Base-by-base conservation (phyloP, 163 green algal genomes). In the Coccomyxa subellipsoidea region DNA sequence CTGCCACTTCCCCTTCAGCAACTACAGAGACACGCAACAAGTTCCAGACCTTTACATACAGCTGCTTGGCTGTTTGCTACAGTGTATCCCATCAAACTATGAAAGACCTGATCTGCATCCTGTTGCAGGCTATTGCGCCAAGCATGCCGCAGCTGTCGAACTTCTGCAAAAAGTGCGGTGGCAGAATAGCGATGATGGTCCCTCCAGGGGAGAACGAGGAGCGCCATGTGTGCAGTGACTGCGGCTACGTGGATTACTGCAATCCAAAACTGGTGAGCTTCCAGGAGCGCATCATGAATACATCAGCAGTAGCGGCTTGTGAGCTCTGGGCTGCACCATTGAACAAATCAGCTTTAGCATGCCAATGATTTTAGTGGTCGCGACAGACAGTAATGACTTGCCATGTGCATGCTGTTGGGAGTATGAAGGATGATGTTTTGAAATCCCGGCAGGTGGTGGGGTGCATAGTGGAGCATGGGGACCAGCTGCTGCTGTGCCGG, bases 391-490 rank as follows among this genome's bases (percentile, higher is more conserved):
- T 38, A 12, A 23, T 59, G 38, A 7, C 69, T 9, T 77, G n/a
- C 38, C 5, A 8, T 12, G 7, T 21, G 70, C 32, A 7, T 29
- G 21, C 32, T 40, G 71, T 31, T 31, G 9, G 32, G 34, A n/a
- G n/a, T n/a, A n/a, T n/a, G n/a, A n/a, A n/a, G n/a, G n/a, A n/a
- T n/a, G n/a, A n/a, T n/a, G n/a, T n/a, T n/a, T n/a, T n/a, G n/a
- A n/a, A n/a, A 66, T 66, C 18, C 10, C 5, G 54, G 32, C 85
- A 92, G 89, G 92, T 97, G 35, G 95, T 98, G 21, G 95, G 95
- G 10, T 94, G 88, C 82, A 92, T 98, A 21, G 90, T 96, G n/a
- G 91, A 96, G 87, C 91, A 97, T 76, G 82, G 95, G 31, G 92
- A 90, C 36, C 87, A 90, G 78, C 85, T 98, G 18, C 88, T 98